Base-by-base conservation (phyloP, 345 rosid species). In the Euphorbia tirucalli region DNA sequence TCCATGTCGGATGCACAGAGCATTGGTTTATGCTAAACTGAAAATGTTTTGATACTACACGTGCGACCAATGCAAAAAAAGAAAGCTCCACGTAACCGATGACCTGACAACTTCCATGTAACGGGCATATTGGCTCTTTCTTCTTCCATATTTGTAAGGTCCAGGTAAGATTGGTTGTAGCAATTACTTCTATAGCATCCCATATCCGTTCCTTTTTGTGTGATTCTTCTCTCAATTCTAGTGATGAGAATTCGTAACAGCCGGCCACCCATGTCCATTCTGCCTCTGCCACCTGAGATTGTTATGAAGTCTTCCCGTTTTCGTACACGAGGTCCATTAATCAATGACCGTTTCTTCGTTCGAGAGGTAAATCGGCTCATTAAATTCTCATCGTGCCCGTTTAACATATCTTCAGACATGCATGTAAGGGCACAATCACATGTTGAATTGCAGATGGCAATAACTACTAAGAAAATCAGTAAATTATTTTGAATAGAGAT, bases 161-260 rank as follows among this genome's bases (percentile, higher is more conserved):
- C 18, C 61, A 13, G 32, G 46, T 7, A 2, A 28, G 14, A 37
- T 30, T 57, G 62, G 25, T 0, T 24, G 49, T 28, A 50, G 21
- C 60, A 18, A 5, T 49, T 37, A 44, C 50, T 64, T 7, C 48
- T 1, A 27, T 18, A 13, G 46, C 27, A 56, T 18, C 35, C 41
- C 43, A 73, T 77, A 7, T 71, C 49, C 16, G 71, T 54, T 50
- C 43, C n/a, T 68, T 64, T 31, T 66, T 19, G 16, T 21, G 35
- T 37, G 60, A 50, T 64, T 56, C 60, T 49, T 50, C 30, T 39
- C 31, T 22, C 55, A 28, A 39, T n/a, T n/a, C n/a, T n/a, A n/a
- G n/a, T n/a, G n/a, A n/a, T n/a, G n/a, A n/a, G n/a, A n/a, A n/a
- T 78, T 60, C 71, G 73, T 35, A 72, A 81, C 25, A 75, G 79